Conservation (phyloP, 257 asterid species). For the Solanum ahanhuiri region DNA sequence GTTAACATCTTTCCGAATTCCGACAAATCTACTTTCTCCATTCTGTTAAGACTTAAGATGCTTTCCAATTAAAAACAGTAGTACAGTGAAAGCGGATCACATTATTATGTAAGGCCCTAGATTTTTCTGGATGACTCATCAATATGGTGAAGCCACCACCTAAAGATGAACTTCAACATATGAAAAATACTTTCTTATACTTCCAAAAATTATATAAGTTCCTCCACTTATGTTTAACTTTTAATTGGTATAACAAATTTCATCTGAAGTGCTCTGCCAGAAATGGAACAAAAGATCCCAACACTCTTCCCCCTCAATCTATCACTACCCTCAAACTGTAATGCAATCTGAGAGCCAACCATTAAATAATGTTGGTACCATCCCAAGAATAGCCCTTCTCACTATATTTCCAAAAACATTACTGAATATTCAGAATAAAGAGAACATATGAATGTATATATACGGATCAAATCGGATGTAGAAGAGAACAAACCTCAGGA, state of each 20-base stretch:
- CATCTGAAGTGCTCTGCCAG: not conserved
- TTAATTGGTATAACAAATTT: not conserved
- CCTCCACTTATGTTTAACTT: not conserved
- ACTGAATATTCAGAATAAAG: not conserved
- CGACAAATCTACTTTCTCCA: not conserved
- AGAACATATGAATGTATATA: not conserved
- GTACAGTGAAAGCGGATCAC: not conserved
- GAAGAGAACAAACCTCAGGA: slow-evolving; percentile 71
- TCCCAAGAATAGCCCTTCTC: not conserved
- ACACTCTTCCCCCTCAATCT: not conserved
- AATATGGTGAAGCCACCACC: not conserved
- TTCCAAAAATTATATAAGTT: not conserved
- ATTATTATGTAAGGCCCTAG: not conserved
- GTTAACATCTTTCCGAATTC: not conserved
- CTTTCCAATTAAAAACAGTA: not conserved
- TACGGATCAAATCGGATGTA: not conserved
- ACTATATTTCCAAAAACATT: not conserved
- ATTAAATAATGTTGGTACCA: not conserved
- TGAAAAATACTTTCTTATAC: not conserved
- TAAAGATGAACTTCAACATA: not conserved
- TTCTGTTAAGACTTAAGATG: not conserved
- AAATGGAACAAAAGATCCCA: not conserved
- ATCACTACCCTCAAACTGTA: not conserved
- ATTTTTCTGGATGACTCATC: not conserved
- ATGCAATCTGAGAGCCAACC: not conserved